A percentile compares a stretch with the other conserved stretches of the same genome.
These are phyloP conservation scores for Xylaria curta DNA, from an alignment of 495 filamentous ascomycete genomes.

Conservation along the genomic window DNA sequence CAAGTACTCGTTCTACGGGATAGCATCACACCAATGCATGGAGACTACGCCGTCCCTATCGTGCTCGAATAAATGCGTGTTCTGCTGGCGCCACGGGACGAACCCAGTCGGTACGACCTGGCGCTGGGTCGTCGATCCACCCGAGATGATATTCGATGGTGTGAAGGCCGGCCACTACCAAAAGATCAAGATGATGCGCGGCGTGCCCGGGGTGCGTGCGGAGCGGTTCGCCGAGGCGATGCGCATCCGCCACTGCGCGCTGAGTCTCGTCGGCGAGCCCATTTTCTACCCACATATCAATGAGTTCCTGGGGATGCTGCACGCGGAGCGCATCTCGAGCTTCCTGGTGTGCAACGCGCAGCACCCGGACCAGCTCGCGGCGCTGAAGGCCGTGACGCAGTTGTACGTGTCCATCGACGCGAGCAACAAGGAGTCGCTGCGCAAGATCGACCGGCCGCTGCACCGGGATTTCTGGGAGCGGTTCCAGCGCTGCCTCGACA, in stretches of 20 bases:
- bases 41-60: conserved; percentile 94
- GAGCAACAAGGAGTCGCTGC: conserved; percentile 83
- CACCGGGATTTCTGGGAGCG: conserved; percentile 98
- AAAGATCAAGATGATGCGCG: conserved; percentile 96
- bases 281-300: conserved; percentile 99
- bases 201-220: conserved; percentile 88
- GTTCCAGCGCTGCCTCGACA: conserved; percentile 88
- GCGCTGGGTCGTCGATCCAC: conserved; percentile 93
- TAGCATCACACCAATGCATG: conserved; percentile 95
- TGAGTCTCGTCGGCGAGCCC: conserved; percentile 90
- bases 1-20: conserved; percentile 96
- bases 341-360: conserved; percentile 99
- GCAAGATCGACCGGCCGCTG: conserved; percentile 86
- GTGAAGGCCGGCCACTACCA: conserved; percentile 91
- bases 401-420: conserved; percentile 96
- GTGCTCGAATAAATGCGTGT: conserved; percentile 97
- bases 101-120: conserved; percentile 96
- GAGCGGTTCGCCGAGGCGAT: conserved; percentile 93
- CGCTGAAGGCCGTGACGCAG: conserved; percentile 84
- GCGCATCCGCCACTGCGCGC: conserved; percentile 88
- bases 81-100: conserved; percentile 97
- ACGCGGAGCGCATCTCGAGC: conserved; percentile 84
- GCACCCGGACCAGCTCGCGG: conserved; percentile 87
- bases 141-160: conserved; percentile 85
- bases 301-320: conserved; percentile 80